Conservation (phyloP, 352 stramenopile genomes). For the Thraustotheca clavata region DNA sequence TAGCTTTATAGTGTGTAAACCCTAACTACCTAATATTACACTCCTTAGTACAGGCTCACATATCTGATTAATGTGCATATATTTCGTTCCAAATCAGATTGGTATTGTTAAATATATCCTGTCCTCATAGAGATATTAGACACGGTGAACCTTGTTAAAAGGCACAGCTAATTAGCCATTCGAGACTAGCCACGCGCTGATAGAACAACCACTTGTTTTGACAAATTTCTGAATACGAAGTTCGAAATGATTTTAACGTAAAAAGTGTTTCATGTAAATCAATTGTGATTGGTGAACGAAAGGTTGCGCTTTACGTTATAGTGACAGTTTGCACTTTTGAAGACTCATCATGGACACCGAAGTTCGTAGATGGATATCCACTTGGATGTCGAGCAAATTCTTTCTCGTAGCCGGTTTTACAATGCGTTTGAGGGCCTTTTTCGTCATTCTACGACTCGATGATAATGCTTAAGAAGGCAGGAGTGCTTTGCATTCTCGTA, state of each 20-base stretch:
- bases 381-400: background rate
- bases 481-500: background rate
- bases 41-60: too few relatives aligned
- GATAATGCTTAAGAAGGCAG: background rate
- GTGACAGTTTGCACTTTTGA: background rate
- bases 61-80: too few relatives aligned
- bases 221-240: background rate
- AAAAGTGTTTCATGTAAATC: background rate
- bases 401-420: background rate
- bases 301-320: background rate
- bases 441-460: background rate
- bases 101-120: too few relatives aligned
- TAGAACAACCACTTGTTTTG: constrained; percentile 7
- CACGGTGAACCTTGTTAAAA: background rate
- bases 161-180: background rate
- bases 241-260: background rate
- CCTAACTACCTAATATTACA: too few relatives aligned
- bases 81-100: too few relatives aligned
- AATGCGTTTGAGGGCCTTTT: background rate
- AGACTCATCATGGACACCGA: background rate
- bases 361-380: background rate
- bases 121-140: too few relatives aligned
- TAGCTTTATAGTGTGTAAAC: too few relatives aligned
- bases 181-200: background rate
- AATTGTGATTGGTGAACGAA: background rate